phyloP scores from a whole-genome alignment of 2,329 filamentous ascomycete species.

The Endoconidiophora polonica region DNA sequence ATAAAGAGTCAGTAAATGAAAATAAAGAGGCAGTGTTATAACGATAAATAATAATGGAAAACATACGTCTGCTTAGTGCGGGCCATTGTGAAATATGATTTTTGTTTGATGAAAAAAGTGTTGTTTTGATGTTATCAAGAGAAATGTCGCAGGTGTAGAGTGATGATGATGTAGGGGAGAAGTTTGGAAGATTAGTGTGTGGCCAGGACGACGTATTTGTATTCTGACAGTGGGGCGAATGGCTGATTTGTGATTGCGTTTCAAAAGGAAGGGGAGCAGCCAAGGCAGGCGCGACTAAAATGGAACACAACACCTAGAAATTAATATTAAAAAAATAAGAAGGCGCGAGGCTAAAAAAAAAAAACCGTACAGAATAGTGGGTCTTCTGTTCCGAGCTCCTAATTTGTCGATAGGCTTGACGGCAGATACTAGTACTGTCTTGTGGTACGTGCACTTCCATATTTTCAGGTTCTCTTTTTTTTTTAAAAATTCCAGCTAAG shows the following conservation, averaged over 20 bases:
- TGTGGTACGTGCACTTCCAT: too few species aligned
- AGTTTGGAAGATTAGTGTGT: constrained; percentile 14
- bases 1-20: not conserved
- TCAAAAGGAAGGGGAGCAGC: too few species aligned
- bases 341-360: too few species aligned
- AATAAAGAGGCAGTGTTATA: constrained; percentile 18
- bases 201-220: constrained; percentile 18
- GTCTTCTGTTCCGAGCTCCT: too few species aligned
- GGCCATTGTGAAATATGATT: constrained; percentile 33
- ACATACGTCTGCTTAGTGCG: constrained; percentile 44
- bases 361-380: too few species aligned
- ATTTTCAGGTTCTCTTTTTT: too few species aligned
- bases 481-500: too few species aligned
- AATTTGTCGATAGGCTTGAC: too few species aligned
- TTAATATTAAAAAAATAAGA: too few species aligned
- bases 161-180: not conserved
- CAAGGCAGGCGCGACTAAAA: too few species aligned
- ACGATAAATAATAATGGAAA: constrained; percentile 27
- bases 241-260: constrained; percentile 15
- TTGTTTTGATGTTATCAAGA: constrained; percentile 25
- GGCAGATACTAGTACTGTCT: too few species aligned
- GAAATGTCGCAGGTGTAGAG: not conserved
- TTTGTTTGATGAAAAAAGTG: constrained; percentile 18
- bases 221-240: constrained; percentile 13
- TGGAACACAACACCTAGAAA: too few species aligned